A percentile compares a stretch with the other conserved stretches of the same genome.
phyloP scores from a whole-genome alignment of 768 basidiomycete genomes.

The Artomyces pyxidatus region DNA sequence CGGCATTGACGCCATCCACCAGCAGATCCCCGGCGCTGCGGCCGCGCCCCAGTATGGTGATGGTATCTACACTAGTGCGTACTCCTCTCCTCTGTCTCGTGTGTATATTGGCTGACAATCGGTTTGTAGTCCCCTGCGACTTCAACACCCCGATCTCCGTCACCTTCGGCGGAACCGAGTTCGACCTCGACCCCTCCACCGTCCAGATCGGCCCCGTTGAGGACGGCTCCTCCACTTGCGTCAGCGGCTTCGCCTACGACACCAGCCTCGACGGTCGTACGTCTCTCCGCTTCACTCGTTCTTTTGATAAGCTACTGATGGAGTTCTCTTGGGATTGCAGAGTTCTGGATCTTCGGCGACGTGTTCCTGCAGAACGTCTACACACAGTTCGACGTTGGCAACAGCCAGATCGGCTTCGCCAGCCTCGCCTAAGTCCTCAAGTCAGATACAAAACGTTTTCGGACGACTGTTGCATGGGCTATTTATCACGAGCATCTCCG shows the following conservation, averaged over 20 bases:
- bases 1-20: too few relatives aligned
- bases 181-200: constrained; percentile 16
- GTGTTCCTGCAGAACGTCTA: constrained; percentile 1
- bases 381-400: constrained; percentile 5
- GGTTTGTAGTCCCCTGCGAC: constrained; percentile 18
- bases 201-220: constrained; percentile 23
- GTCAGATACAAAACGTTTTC: too few relatives aligned
- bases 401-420: constrained; percentile 8
- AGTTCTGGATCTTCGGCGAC: constrained; percentile 1
- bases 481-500: too few relatives aligned
- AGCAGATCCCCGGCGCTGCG: too few relatives aligned
- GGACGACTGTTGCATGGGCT: too few relatives aligned
- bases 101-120: background rate
- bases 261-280: background rate
- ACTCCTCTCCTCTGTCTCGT: background rate
- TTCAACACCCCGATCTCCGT: constrained; percentile 18
- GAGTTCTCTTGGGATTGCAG: background rate
- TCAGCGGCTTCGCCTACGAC: constrained; percentile 11
- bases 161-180: constrained; percentile 21
- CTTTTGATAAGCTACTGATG: background rate
- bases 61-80: background rate
- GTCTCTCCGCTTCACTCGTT: too few relatives aligned
- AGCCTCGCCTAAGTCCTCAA: background rate
- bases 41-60: too few relatives aligned
- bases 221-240: constrained; percentile 6